Percentiles rank a stretch among this genome's conserved stretches.
These are phyloP conservation scores for Magnolia officinalis DNA, from an alignment of 164 flowering plant species.

Conservation along the genomic window DNA sequence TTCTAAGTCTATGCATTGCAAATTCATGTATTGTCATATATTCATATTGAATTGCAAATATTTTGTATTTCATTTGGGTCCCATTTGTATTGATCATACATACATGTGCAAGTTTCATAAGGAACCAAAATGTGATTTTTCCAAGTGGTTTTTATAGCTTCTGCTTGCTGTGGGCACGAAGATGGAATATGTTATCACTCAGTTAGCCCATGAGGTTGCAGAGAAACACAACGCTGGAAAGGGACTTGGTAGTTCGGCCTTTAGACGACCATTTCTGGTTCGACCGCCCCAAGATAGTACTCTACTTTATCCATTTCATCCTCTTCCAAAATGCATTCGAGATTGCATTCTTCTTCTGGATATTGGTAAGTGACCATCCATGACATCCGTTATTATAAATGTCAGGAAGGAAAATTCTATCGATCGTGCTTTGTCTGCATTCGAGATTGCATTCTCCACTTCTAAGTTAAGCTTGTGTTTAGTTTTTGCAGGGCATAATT, in stretches of 20 bases:
- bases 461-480: too few species aligned
- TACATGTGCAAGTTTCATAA: neutral
- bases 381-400: too few species aligned
- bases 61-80: neutral
- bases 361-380: neutral
- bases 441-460: too few species aligned
- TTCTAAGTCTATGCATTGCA: neutral
- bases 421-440: too few species aligned
- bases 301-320: slow-evolving; percentile 3
- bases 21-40: neutral
- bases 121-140: neutral
- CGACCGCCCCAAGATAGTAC: neutral
- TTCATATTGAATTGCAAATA: neutral
- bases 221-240: slow-evolving; percentile 1
- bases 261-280: slow-evolving; percentile 3
- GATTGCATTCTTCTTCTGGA: neutral
- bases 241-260: slow-evolving; percentile 9
- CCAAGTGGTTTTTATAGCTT: slow-evolving; percentile 5
- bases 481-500: too few species aligned
- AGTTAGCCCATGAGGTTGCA: slow-evolving; percentile 2
- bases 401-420: too few species aligned
- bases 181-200: slow-evolving; percentile 2
- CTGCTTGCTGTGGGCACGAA: slow-evolving; percentile 9
- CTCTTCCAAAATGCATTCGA: slow-evolving; percentile 2
- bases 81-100: neutral